Evolutionary conservation across 1,139 yeast species (phyloP), one percentile per base, ranked within the genome.

Genomic region (Suhomyces terraborum): DNA sequence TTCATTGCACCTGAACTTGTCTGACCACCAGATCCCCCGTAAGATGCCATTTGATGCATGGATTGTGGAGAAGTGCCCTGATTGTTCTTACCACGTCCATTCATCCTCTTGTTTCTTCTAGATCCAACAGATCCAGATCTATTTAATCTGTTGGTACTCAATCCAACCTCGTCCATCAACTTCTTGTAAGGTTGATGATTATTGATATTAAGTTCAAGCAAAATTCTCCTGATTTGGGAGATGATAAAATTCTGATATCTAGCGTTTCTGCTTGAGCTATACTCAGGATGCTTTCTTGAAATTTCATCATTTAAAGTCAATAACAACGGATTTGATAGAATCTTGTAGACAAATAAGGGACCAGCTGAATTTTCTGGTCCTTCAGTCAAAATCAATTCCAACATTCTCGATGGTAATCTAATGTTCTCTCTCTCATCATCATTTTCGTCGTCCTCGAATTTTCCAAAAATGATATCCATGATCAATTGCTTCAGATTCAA

Each of bases 101-200:
- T 48, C 38, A 49, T 56, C 36, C 64, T 50, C 45, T 58, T 55
- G 35, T 46, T 52, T 41, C 61, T 53, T 51, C 55, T 58, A 38
- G 45, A 42, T 14, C 47, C 52, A 40, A 53, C 48, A 1, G 66
- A 56, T 4, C 56, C 36, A n/a, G 64, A 52, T 41, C 73, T 54
- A 39, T 61, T 62, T 36, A 69, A 53, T 42, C 75, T 55, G 35
- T 62, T 62, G 46, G 62, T 65, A 6, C 75, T 61, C 38, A 91
- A 69, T 6, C 98, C 98, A 49, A 89, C 94, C 61, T 93, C 98
- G 52, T 93, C 98, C 80, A 91, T 79, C 44, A 93, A 70, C 51
- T 95, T 80, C 59, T 88, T 87, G 63, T 88, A 88, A 20, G 87
- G 88, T 57, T 88, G 95, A 24, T 76, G 75, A 41, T 75, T 72